Evolutionary conservation across 768 basidiomycete genomes (phyloP).

Genomic region (Cystofilobasidium capitatum): DNA sequence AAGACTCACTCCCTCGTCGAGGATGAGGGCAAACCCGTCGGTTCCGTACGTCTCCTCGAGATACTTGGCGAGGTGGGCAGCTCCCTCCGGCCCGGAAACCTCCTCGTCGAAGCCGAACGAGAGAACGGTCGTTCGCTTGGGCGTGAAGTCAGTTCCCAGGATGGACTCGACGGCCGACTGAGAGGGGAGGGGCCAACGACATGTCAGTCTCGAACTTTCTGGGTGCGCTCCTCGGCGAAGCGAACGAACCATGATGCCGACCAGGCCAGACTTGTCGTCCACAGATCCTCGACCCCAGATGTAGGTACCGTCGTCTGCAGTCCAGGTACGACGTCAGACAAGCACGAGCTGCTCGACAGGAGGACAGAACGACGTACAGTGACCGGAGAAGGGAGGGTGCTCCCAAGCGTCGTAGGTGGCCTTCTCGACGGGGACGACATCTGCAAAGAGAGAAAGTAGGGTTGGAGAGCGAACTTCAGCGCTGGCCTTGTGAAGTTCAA

Average conservation of each 20-base stretch:
- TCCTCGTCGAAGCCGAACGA: slow-evolving; percentile 36
- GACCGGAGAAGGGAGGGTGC: slow-evolving; percentile 1
- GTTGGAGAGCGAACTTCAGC: too few relatives aligned
- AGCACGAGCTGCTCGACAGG: neutral
- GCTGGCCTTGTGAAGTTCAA: neutral
- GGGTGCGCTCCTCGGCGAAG: too few relatives aligned
- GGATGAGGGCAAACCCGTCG: slow-evolving; percentile 34
- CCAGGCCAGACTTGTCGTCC: slow-evolving; percentile 37
- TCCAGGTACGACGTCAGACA: neutral
- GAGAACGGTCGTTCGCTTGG: slow-evolving; percentile 29
- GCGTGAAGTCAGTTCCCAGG: slow-evolving; percentile 30
- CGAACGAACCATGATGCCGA: slow-evolving; percentile 31
- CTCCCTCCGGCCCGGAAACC: slow-evolving; percentile 32
- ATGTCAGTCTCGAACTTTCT: too few relatives aligned
- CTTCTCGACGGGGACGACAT: slow-evolving; percentile 36
- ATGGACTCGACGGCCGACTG: slow-evolving; percentile 33
- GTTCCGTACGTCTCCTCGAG: slow-evolving; percentile 36
- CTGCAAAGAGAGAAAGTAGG: slow-evolving; percentile 17
- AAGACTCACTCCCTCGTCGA: slow-evolving; percentile 34
- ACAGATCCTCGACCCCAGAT: slow-evolving; percentile 1
- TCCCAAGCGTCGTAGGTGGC: slow-evolving; percentile 29
- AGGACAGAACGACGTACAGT: neutral
- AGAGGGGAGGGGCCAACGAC: too few relatives aligned
- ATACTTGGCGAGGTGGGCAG: slow-evolving; percentile 17
- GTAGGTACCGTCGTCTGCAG: neutral